A percentile compares a stretch with the other conserved stretches of the same genome.
Evolutionary conservation across 495 filamentous ascomycete genomes (phyloP).

Genomic region (Platismatia glauca): DNA sequence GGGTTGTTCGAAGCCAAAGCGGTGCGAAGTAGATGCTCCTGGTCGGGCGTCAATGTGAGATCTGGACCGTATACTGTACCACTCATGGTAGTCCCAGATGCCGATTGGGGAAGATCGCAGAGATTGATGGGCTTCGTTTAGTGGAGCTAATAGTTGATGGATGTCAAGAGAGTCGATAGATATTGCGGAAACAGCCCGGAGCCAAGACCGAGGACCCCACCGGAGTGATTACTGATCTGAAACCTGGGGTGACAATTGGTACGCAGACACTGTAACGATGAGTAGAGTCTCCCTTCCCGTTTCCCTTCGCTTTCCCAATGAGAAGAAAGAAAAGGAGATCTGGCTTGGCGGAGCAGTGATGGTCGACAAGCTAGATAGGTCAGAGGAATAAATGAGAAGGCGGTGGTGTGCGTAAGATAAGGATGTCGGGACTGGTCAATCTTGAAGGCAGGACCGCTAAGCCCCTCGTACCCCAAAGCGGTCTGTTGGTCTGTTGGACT

Average conservation of each 20-base stretch:
- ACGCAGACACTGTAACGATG: neutral
- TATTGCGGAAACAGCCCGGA: neutral
- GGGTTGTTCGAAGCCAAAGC: constrained; percentile 74
- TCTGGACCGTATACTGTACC: constrained; percentile 25
- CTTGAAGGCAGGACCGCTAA: constrained; percentile 3
- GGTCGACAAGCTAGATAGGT: neutral
- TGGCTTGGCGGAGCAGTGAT: neutral
- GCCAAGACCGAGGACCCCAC: constrained; percentile 7
- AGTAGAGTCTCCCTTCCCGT: too few relatives aligned
- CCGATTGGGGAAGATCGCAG: neutral
- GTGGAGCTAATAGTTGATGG: neutral
- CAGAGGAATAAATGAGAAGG: neutral
- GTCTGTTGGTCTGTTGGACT: neutral
- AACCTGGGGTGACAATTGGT: neutral
- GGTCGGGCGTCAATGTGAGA: constrained; percentile 68
- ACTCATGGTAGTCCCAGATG: constrained; percentile 28
- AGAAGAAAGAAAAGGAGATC: neutral
- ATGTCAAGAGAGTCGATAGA: neutral
- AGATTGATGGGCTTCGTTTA: neutral
- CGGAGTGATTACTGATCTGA: neutral
- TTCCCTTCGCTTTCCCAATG: neutral
- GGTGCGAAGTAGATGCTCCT: constrained; percentile 80
- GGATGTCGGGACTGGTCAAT: neutral
- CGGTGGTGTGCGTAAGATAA: constrained; percentile 9
- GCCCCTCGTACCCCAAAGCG: neutral